Conservation (phyloP, 2,329 filamentous ascomycete genomes). For the Colletotrichum sojae region DNA sequence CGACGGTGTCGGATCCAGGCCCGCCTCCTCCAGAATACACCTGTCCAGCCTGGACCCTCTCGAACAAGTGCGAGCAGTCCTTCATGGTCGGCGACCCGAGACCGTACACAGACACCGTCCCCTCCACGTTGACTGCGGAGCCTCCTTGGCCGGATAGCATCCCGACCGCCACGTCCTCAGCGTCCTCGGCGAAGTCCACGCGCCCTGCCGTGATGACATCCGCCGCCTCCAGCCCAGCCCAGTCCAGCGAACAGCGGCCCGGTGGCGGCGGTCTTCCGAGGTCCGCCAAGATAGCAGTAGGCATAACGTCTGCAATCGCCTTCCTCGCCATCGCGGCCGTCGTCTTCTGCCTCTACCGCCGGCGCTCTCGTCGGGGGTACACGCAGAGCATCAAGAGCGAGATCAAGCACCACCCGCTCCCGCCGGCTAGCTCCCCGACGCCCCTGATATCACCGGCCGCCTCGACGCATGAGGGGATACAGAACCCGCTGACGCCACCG, state of each 20-base stretch:
- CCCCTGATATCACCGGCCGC: conserved; percentile 58
- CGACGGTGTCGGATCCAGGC: conserved; percentile 52
- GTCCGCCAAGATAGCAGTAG: conserved; percentile 62
- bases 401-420: conserved; percentile 42
- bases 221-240: background rate
- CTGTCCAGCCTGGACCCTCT: conserved; percentile 44
- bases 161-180: background rate
- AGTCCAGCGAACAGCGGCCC: background rate
- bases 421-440: conserved; percentile 54
- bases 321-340: conserved; percentile 54
- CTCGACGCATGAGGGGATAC: conserved; percentile 45
- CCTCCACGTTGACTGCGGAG: background rate
- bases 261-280: conserved; percentile 48
- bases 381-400: conserved; percentile 37
- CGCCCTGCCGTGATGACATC: background rate
- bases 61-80: conserved; percentile 20
- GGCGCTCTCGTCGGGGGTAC: conserved; percentile 45
- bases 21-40: conserved; percentile 49
- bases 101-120: background rate
- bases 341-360: conserved; percentile 54
- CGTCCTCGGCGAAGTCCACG: background rate
- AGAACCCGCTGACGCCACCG: conserved; percentile 58
- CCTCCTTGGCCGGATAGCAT: background rate
- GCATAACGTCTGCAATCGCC: conserved; percentile 57
- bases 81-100: conserved; percentile 23